Percentiles rank a stretch among this genome's conserved stretches.
These are phyloP conservation scores for Ceratocystis ficicola DNA, from an alignment of 2,329 filamentous ascomycete species.

Conservation along the genomic window DNA sequence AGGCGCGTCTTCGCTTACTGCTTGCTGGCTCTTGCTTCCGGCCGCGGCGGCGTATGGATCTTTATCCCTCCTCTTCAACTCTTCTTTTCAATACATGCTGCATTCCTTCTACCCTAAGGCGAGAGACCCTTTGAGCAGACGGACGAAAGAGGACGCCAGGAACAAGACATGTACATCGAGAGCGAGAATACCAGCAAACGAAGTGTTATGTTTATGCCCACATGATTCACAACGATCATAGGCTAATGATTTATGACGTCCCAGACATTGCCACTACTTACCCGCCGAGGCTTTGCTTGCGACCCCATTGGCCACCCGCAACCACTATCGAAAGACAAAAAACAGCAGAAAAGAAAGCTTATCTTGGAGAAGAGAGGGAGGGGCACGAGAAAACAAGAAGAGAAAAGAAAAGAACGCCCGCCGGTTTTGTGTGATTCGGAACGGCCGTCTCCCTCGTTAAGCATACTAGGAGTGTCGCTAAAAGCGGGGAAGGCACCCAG, in stretches of 20 bases:
- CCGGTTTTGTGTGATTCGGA: background rate
- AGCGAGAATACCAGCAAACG: background rate
- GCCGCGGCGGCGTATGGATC: no score
- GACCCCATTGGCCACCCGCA: background rate
- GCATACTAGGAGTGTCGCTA: background rate
- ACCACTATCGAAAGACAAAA: background rate
- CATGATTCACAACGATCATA: background rate
- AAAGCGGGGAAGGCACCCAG: background rate
- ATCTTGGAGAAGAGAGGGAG: no score
- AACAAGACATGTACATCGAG: background rate
- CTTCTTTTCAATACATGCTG: background rate
- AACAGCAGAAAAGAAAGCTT: no score
- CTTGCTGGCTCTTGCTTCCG: no score
- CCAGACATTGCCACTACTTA: background rate
- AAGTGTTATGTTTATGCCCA: background rate
- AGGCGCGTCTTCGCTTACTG: background rate
- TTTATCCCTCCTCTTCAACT: background rate
- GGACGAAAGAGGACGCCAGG: background rate
- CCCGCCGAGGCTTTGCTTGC: background rate
- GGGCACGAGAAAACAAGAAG: no score
- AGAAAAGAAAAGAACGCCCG: background rate
- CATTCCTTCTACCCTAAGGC: background rate
- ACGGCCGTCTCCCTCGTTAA: background rate
- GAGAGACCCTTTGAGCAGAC: background rate
- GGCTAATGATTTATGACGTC: background rate